Evolutionary conservation across 768 basidiomycete species (phyloP), one percentile per base, ranked within the genome.

Genomic region (Glaciozyma antarctica): DNA sequence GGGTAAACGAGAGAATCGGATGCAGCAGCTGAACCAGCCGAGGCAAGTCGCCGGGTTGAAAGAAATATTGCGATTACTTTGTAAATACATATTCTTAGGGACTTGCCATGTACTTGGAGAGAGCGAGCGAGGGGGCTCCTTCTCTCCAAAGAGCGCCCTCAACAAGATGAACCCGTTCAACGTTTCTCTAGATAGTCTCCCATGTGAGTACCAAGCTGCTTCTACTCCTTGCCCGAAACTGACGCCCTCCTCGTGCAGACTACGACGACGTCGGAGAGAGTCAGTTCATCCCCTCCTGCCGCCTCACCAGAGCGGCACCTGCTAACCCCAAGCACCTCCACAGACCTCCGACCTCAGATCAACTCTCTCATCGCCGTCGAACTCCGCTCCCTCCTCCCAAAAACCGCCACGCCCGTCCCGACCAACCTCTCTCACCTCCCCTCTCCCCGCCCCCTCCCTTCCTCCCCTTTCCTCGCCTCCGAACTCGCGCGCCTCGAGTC

Each of bases 351-450:
- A 49, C 53, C 66, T 1, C 56, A 57, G 17, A 65, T 71, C 64
- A 71, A 71, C 62, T 63, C 64, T 26, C 61, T 58, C 19, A 63
- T 71, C 62, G 70, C 64, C 55, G 59, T 67, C 58, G 70, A 71
- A 32, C 64, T 71, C 16, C 63, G 66, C n/a, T 45, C 51, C n/a
- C 56, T 68, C 62, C 70, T 71, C 54, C 66, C 66, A 13, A 55
- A 64, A 30, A 61, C 48, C 12, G 41, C 66, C 24, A 17, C 51
- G 19, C 19, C 19, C 55, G 59, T 19, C 13, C 63, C 32, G 52
- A 47, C 66, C 22, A 71, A 68, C 64, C 64, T 67, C 41, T 58
- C 66, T 10, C 66, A 67, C 56, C 66, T 68, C 59, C 17, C 59
- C 2, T 5, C 61, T 2, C 49, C 66, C 0, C 69, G 69, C 26